Evolutionary conservation across 345 rosid genomes (phyloP).

Genomic region (Eucalyptus cladocalyx): DNA sequence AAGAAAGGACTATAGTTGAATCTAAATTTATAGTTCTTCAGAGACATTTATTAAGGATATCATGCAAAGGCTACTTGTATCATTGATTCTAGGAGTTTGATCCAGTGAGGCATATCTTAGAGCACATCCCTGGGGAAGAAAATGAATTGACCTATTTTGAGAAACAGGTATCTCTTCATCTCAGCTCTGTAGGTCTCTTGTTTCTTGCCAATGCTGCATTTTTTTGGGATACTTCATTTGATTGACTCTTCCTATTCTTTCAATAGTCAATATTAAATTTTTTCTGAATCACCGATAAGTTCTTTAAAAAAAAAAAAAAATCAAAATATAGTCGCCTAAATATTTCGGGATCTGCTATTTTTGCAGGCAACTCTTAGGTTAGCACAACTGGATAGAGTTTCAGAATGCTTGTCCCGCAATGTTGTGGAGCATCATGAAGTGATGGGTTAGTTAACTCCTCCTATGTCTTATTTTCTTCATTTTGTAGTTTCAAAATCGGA

Average conservation of each 20-base stretch:
- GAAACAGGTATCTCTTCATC: conserved; percentile 53
- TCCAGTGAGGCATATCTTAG: conserved; percentile 71
- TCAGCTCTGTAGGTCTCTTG: not conserved
- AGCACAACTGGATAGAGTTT: conserved; percentile 77
- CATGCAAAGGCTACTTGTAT: not conserved
- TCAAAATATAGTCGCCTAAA: not conserved
- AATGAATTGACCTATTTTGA: conserved; percentile 63
- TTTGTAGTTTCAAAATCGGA: not conserved
- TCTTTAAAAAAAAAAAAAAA: not conserved
- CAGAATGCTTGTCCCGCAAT: conserved; percentile 64
- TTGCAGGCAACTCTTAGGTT: conserved; percentile 80
- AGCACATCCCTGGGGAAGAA: conserved; percentile 65
- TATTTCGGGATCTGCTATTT: not conserved
- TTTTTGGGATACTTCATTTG: not conserved
- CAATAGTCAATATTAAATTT: not conserved
- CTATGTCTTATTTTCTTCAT: not conserved
- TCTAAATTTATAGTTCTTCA: not conserved
- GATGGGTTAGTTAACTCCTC: conserved; percentile 58
- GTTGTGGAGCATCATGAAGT: conserved; percentile 99
- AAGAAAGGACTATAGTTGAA: not conserved
- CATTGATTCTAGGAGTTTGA: conserved; percentile 66
- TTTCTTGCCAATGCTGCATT: not conserved
- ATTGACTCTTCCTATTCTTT: not conserved
- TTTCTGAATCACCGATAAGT: not conserved
- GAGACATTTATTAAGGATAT: not conserved